Evolutionary conservation across 2,329 filamentous ascomycete genomes (phyloP).

Genomic region (Pseudocercospora ulei): DNA sequence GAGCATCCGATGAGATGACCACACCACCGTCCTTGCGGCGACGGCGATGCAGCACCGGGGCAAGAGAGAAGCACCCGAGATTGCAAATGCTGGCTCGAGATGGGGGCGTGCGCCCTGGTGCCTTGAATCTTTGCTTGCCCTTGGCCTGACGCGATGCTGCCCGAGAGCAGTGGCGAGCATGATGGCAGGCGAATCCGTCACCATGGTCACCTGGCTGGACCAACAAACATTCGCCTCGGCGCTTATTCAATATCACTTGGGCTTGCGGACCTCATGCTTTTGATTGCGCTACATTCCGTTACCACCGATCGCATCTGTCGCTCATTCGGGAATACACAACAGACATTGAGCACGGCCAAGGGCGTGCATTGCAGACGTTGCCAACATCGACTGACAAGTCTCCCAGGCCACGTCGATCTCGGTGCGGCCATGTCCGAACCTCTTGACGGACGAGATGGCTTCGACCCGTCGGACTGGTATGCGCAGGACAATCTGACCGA

Average conservation of each 20-base stretch:
- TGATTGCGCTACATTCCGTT: neutral
- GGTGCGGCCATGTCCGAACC: too few species aligned
- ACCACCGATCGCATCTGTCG: slow-evolving; percentile 1
- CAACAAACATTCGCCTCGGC: neutral
- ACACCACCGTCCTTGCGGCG: too few species aligned
- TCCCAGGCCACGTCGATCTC: too few species aligned
- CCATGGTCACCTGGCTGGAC: neutral
- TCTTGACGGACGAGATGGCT: too few species aligned
- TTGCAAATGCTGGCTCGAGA: too few species aligned
- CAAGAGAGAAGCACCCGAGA: too few species aligned
- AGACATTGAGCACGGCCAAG: neutral
- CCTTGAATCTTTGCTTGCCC: too few species aligned
- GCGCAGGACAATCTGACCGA: too few species aligned
- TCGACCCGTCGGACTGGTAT: too few species aligned
- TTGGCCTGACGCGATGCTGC: slow-evolving; percentile 3
- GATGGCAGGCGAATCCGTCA: slow-evolving; percentile 1
- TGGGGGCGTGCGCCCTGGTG: too few species aligned
- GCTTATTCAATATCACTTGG: neutral
- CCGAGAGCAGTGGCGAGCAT: slow-evolving; percentile 1
- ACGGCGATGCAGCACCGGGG: too few species aligned
- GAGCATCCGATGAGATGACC: too few species aligned
- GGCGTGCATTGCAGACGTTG: neutral
- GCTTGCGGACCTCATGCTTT: neutral
- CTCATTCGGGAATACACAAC: slow-evolving; percentile 5
- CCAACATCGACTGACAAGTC: neutral